Conservation (phyloP, 2,329 filamentous ascomycete genomes). For the Exophiala dermatitidis region DNA sequence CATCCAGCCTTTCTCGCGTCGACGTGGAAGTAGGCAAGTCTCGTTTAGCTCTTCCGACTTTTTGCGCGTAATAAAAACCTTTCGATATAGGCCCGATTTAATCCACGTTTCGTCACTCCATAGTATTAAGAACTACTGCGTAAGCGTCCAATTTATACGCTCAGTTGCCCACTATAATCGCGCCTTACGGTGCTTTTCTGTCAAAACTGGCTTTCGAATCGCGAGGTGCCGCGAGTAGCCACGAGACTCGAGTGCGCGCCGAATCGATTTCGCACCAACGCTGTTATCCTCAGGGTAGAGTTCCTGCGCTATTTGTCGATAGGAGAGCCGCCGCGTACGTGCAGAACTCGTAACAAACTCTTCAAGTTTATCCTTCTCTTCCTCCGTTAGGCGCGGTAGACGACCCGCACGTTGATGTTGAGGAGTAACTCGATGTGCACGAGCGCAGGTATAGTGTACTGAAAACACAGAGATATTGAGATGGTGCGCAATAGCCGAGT, state of each 20-base stretch:
- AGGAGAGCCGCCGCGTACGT: neutral
- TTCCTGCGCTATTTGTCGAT: neutral
- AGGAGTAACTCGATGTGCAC: neutral
- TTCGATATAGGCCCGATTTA: too few relatives aligned
- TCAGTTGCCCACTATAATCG: neutral
- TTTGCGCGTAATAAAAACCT: too few relatives aligned
- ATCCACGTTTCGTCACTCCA: constrained; percentile 26
- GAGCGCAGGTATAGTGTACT: neutral
- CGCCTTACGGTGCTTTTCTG: neutral
- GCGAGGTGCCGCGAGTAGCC: neutral
- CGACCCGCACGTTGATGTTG: neutral
- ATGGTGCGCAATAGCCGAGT: neutral
- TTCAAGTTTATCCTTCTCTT: constrained; percentile 1
- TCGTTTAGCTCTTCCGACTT: too few relatives aligned
- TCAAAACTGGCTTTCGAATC: neutral
- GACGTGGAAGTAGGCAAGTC: too few relatives aligned
- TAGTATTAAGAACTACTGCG: constrained; percentile 15
- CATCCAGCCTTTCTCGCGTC: too few relatives aligned
- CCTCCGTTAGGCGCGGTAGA: neutral
- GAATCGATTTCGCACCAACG: neutral
- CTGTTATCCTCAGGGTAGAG: neutral
- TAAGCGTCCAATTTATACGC: constrained; percentile 1
- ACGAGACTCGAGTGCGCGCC: neutral
- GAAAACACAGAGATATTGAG: neutral
- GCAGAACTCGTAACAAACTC: neutral